Evolutionary conservation across 352 stramenopile species (phyloP), one percentile per base, ranked within the genome.

Genomic region (Pythium angustatum): DNA sequence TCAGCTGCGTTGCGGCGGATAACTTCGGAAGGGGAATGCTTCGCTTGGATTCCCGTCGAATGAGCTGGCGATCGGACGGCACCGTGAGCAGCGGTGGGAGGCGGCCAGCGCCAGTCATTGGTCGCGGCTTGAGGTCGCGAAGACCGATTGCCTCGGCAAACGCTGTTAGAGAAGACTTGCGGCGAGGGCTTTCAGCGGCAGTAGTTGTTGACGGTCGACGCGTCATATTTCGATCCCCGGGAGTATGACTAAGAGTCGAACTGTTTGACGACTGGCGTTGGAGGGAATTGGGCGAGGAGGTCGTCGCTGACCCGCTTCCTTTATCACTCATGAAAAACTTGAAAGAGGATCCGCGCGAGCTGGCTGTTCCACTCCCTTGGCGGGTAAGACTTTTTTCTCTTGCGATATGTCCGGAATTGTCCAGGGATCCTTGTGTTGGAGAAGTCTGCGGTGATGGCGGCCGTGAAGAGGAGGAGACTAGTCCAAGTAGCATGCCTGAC

Each of bases 111-210:
- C 22, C 30, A 3, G 17, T 49, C 4, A 34, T 44, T 1, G 53
- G 49, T 22, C 36, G 56, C 10, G 19, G 28, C 38, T 62, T 61
- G n/a, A 47, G 30, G 15, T 69, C 55, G 5, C 28, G 45, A 1
- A 61, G 38, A 4, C 57, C 58, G 0, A 67, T 19, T 2, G 53
- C 58, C 19, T 72, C 65, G 0, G 51, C 47, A 26, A 72, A 58
- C 3, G 64, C 41, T 24, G 33, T 64, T n/a, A 72, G n/a, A 5
- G 65, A 68, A 0, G 58, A 67, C 27, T 64, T 67, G 21, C 58
- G 58, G 8, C 57, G 64, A 21, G 41, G 51, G 21, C 19, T 49
- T 3, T 68, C 61, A 19, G 9, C 34, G 4, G 14, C 43, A n/a
- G 44, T 36, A 9, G 43, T 15, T 15, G 50, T 51, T 6, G 17